phyloP scores from a whole-genome alignment of 176 grass and related monocot genomes.

The Phyllostachys edulis region DNA sequence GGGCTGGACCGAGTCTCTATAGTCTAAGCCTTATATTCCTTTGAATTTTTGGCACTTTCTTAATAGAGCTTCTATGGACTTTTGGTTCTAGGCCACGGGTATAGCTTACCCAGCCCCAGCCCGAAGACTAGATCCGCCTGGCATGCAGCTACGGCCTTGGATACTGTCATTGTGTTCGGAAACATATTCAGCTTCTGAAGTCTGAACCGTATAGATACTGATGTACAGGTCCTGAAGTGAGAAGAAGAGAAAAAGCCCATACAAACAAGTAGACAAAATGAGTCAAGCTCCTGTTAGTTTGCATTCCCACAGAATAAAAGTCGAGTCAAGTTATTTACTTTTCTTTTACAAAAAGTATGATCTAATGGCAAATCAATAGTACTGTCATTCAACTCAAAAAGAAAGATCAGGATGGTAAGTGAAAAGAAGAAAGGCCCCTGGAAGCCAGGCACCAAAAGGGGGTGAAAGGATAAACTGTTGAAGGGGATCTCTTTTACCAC shows the following conservation, averaged over 20 bases:
- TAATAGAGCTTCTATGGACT: too few relatives aligned
- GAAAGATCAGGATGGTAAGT: conserved; percentile 12
- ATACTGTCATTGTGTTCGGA: background rate
- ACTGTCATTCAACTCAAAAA: conserved; percentile 7
- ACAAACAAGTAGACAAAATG: background rate
- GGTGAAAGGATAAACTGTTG: conserved; percentile 5
- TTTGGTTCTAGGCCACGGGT: too few relatives aligned
- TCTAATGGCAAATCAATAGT: conserved; percentile 3
- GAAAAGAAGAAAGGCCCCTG: background rate
- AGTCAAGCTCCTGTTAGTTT: conserved; percentile 1
- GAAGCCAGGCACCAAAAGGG: background rate
- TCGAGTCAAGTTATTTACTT: background rate
- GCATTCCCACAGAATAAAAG: background rate
- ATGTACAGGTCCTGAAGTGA: background rate
- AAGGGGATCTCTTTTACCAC: conserved; percentile 21
- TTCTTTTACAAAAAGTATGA: conserved; percentile 12
- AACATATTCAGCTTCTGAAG: background rate
- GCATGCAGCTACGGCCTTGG: background rate
- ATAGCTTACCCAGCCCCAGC: too few relatives aligned
- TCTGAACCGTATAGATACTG: background rate
- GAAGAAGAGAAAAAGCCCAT: background rate
- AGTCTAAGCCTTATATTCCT: too few relatives aligned
- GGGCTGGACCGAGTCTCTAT: too few relatives aligned
- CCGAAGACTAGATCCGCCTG: too few relatives aligned
- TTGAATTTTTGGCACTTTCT: too few relatives aligned